These are phyloP conservation scores for Pseudoturritis turrita DNA, from an alignment of 345 rosid species.

Conservation along the genomic window DNA sequence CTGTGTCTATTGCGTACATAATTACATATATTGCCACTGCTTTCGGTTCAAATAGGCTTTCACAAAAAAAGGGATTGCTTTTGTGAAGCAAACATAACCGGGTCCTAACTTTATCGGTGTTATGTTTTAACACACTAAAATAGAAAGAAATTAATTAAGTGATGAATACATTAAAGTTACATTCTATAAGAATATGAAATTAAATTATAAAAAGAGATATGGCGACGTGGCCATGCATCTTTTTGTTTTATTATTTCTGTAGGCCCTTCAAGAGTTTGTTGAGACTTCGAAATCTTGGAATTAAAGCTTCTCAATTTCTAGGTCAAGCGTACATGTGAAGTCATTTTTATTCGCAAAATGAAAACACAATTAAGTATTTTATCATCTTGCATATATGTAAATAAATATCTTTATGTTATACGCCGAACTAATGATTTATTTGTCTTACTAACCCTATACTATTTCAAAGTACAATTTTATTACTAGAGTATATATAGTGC, in stretches of 20 bases:
- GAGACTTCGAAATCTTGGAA: slow-evolving; percentile 13
- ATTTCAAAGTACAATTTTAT: background rate
- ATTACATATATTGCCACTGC: background rate
- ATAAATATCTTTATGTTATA: background rate
- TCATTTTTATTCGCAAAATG: slow-evolving; percentile 10
- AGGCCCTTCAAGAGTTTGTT: slow-evolving; percentile 23
- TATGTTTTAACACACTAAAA: slow-evolving; percentile 7
- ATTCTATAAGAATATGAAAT: background rate
- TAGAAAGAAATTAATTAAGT: background rate
- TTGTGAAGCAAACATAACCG: slow-evolving; percentile 1
- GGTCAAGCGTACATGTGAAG: slow-evolving; percentile 26
- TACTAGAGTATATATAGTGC: no score
- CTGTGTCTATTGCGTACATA: background rate
- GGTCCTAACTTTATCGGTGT: slow-evolving; percentile 3
- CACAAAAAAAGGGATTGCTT: background rate
- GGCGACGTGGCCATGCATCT: slow-evolving; percentile 18
- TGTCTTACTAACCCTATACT: background rate
- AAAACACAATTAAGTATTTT: background rate
- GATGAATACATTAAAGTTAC: slow-evolving; percentile 3
- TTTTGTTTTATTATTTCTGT: slow-evolving; percentile 9
- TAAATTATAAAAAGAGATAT: slow-evolving; percentile 7
- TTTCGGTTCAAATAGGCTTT: background rate
- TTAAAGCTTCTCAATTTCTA: slow-evolving; percentile 26
- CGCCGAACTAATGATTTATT: background rate
- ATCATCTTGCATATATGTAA: background rate